phyloP scores from a whole-genome alignment of 352 stramenopile species.

The Globisporangium iwayamae region DNA sequence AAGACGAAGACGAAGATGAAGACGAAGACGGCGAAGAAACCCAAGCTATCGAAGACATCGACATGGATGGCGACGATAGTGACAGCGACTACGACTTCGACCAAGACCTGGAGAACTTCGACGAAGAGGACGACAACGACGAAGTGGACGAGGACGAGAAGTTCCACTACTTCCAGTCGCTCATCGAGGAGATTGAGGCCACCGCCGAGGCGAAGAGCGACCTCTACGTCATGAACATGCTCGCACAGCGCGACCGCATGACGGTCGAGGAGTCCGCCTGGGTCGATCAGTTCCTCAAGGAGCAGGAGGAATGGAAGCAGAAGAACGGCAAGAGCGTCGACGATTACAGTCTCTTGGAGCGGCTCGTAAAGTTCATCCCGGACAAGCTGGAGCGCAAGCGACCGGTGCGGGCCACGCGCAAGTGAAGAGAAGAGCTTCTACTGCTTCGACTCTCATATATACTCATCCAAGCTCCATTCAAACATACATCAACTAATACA shows the following conservation, averaged over 20 bases:
- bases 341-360: background rate
- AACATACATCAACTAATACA: background rate
- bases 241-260: conserved; percentile 18
- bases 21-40: background rate
- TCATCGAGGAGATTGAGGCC: conserved; percentile 10
- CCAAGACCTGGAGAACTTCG: conserved; percentile 7
- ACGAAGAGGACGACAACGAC: conserved; percentile 18
- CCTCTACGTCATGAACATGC: conserved; percentile 28
- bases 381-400: conserved; percentile 14
- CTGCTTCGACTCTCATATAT: background rate
- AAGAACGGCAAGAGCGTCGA: conserved; percentile 31
- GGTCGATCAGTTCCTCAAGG: conserved; percentile 27
- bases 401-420: conserved; percentile 5
- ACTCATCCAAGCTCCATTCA: background rate
- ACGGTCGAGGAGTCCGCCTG: conserved; percentile 24
- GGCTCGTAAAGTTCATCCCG: conserved; percentile 9
- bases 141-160: conserved; percentile 8
- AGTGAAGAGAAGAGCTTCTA: background rate
- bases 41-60: conserved; percentile 2
- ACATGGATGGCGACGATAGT: conserved; percentile 4
- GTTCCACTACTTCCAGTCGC: conserved; percentile 13
- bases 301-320: conserved; percentile 29
- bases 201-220: conserved; percentile 13
- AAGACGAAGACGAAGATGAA: background rate
- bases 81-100: conserved; percentile 17